Percentiles rank a stretch among this genome's conserved stretches.
These are phyloP conservation scores for Mycena rosella DNA, from an alignment of 768 basidiomycete species.

Conservation along the genomic window DNA sequence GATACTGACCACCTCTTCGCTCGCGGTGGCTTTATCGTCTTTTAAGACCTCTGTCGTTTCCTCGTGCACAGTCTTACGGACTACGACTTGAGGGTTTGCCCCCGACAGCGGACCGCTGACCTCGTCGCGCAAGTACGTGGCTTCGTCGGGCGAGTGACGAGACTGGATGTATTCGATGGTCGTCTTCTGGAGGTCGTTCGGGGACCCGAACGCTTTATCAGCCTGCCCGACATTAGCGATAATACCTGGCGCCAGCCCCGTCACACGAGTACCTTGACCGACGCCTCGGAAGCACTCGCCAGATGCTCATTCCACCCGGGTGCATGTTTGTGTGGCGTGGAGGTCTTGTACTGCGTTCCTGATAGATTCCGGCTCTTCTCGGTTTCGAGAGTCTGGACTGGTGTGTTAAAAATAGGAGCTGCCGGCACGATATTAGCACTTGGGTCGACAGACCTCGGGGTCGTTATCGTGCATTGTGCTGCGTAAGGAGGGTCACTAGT, in stretches of 20 bases:
- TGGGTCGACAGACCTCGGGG: conserved; percentile 57
- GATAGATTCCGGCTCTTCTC: conserved; percentile 68
- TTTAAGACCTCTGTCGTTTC: conserved; percentile 37
- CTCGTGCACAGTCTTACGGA: conserved; percentile 45
- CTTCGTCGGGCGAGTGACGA: conserved; percentile 55
- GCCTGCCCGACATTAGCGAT: conserved; percentile 49
- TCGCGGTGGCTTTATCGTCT: conserved; percentile 43
- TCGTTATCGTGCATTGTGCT: conserved; percentile 74
- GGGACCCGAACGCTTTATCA: conserved; percentile 49
- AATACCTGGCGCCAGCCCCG: not conserved
- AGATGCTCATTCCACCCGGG: conserved; percentile 82
- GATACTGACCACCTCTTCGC: conserved; percentile 48
- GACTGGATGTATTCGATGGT: conserved; percentile 58
- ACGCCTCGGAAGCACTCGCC: conserved; percentile 74
- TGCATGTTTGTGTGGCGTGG: conserved; percentile 63
- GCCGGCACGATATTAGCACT: not conserved
- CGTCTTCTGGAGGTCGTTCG: conserved; percentile 52
- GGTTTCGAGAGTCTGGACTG: conserved; percentile 57
- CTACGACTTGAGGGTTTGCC: conserved; percentile 43
- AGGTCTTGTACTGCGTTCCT: conserved; percentile 57
- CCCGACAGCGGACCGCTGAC: conserved; percentile 60
- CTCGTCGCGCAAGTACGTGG: conserved; percentile 56
- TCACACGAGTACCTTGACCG: conserved; percentile 62
- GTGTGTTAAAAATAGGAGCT: conserved; percentile 1
- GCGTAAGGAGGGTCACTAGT: conserved; percentile 31